Evolutionary conservation across 73 alveolate genomes (phyloP).

Genomic region (Paramecium sexaurelia): DNA sequence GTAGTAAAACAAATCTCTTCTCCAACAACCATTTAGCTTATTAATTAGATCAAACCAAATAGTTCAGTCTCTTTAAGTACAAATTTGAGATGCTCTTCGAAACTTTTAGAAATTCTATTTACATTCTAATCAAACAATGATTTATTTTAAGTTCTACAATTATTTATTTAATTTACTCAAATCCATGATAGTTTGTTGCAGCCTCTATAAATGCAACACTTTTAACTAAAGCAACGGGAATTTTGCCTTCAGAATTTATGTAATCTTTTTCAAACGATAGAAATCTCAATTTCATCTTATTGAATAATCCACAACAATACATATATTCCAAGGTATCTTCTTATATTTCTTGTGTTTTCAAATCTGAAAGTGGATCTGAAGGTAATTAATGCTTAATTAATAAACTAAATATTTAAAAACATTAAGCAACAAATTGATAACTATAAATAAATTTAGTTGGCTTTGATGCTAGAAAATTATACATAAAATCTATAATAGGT

Average conservation of each 20-base stretch:
- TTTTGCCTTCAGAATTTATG: conserved; percentile 54
- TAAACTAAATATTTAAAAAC: conserved; percentile 55
- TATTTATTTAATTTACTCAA: neutral
- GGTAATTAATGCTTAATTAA: conserved; percentile 31
- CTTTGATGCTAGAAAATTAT: conserved; percentile 23
- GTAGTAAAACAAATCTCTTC: neutral
- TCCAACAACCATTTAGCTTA: conserved; percentile 48
- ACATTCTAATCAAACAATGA: conserved; percentile 22
- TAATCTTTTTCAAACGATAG: conserved; percentile 57
- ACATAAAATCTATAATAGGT: conserved; percentile 58
- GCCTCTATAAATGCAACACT: conserved; percentile 61
- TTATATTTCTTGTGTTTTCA: neutral
- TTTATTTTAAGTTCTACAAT: neutral
- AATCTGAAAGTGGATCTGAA: conserved; percentile 32
- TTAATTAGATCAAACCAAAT: conserved; percentile 15
- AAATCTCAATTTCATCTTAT: conserved; percentile 48
- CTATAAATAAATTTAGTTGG: conserved; percentile 49
- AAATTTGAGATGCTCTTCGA: conserved; percentile 23
- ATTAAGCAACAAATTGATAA: conserved; percentile 42
- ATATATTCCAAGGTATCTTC: conserved; percentile 47
- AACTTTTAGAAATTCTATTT: neutral
- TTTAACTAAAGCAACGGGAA: conserved; percentile 42
- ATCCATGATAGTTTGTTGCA: conserved; percentile 51
- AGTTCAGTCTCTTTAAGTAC: conserved; percentile 17
- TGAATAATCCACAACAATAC: conserved; percentile 54